Conservation (phyloP, 2,329 filamentous ascomycete species). For the Orbilia oligospora region DNA sequence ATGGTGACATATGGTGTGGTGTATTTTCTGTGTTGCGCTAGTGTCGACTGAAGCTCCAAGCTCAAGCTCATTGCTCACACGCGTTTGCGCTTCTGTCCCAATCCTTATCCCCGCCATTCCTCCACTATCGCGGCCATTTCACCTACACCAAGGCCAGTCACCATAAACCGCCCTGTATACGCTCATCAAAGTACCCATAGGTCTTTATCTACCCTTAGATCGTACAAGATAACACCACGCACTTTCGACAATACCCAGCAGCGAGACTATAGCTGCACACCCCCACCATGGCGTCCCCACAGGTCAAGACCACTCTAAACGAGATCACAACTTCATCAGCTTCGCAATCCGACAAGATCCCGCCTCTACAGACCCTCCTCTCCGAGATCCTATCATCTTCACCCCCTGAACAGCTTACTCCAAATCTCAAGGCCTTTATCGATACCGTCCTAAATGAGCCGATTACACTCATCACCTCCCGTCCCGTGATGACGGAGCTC, state of each 20-base stretch:
- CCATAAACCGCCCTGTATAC: not conserved
- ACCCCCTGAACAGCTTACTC: constrained; percentile 69
- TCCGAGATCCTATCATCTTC: constrained; percentile 71
- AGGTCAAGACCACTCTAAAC: constrained; percentile 43
- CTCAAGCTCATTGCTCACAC: constrained; percentile 33
- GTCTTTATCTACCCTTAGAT: not conserved
- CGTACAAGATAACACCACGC: not conserved
- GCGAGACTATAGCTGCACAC: constrained; percentile 13
- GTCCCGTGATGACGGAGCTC: constrained; percentile 79
- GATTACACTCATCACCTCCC: constrained; percentile 82
- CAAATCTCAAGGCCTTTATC: constrained; percentile 78
- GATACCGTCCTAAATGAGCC: constrained; percentile 77
- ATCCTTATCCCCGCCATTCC: constrained; percentile 29
- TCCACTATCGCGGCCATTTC: not conserved
- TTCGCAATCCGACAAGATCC: constrained; percentile 70
- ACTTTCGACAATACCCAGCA: not conserved
- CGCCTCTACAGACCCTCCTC: constrained; percentile 74
- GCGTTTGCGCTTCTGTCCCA: constrained; percentile 30
- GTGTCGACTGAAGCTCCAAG: not conserved
- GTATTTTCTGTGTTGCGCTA: constrained; percentile 18
- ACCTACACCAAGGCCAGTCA: too few species aligned
- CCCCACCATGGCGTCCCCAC: constrained; percentile 51
- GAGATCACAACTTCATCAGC: constrained; percentile 66
- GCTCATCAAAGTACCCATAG: not conserved
- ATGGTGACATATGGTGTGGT: too few species aligned